Percentiles rank a stretch among this genome's conserved stretches.
These are phyloP conservation scores for Bathelium albidoporum DNA, from an alignment of 495 filamentous ascomycete species.

Conservation along the genomic window DNA sequence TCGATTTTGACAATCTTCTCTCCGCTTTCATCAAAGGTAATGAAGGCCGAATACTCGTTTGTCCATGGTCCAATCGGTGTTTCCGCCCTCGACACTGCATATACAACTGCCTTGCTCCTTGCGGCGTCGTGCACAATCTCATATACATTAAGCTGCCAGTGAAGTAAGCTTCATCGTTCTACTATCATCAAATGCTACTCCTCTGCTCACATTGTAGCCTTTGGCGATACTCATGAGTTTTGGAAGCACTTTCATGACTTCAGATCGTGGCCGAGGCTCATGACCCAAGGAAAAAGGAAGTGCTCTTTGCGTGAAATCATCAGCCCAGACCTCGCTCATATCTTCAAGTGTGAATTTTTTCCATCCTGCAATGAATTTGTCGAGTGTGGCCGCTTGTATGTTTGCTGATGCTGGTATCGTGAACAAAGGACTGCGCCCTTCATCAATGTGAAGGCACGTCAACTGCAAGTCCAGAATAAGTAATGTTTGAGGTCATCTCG, in stretches of 20 bases:
- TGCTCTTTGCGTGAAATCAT: neutral
- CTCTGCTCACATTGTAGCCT: neutral
- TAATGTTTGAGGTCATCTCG: neutral
- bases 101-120: neutral
- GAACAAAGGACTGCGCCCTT: neutral
- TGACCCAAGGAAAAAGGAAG: neutral
- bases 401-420: neutral
- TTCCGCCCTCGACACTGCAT: neutral
- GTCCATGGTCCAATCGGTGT: neutral
- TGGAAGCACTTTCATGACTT: neutral
- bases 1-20: neutral
- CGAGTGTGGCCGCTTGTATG: neutral
- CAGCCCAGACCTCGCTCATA: neutral
- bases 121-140: neutral
- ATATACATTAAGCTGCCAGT: neutral
- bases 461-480: neutral
- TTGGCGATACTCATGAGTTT: neutral
- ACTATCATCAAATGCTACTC: neutral
- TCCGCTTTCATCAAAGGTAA: neutral
- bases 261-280: neutral
- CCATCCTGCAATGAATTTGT: neutral
- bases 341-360: neutral
- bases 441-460: neutral
- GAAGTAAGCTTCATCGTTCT: neutral
- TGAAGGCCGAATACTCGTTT: neutral